Conservation (phyloP, 768 basidiomycete genomes). For the Rhodocollybia butyracea region DNA sequence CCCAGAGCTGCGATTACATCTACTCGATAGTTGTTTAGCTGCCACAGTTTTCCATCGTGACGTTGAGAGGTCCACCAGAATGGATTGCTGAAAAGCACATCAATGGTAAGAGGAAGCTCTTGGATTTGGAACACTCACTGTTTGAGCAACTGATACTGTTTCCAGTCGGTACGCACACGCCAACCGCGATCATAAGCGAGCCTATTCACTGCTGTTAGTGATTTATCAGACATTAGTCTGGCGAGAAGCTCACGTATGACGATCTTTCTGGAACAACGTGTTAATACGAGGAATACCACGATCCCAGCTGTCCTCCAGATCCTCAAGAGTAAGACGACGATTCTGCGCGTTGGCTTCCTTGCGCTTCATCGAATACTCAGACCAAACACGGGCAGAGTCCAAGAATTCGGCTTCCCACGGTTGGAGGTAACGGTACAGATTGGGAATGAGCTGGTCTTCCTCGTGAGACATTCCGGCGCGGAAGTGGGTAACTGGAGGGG, state of each 20-base stretch:
- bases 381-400: constrained; percentile 98
- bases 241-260: constrained; percentile 68
- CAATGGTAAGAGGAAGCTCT: constrained; percentile 1
- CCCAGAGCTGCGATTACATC: constrained; percentile 98
- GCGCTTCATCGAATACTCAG: constrained; percentile 98
- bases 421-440: constrained; percentile 93
- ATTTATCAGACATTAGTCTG: neutral
- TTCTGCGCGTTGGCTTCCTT: constrained; percentile 99
- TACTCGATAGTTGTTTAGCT: constrained; percentile 96
- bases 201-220: constrained; percentile 32
- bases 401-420: constrained; percentile 98
- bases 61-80: constrained; percentile 99
- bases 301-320: constrained; percentile 98
- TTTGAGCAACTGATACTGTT: constrained; percentile 92
- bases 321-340: constrained; percentile 92
- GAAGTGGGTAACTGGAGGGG: constrained; percentile 84
- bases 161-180: constrained; percentile 98
- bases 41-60: constrained; percentile 95
- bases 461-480: constrained; percentile 98
- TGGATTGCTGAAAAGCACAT: constrained; percentile 62
- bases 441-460: constrained; percentile 93
- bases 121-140: constrained; percentile 51
- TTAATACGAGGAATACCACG: constrained; percentile 98
- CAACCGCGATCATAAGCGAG: constrained; percentile 98
- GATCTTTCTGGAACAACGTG: constrained; percentile 98